A percentile compares a stretch with the other conserved stretches of the same genome.
Conservation (phyloP, 257 asterid genomes). For the Fraxinus pennsylvanica region DNA sequence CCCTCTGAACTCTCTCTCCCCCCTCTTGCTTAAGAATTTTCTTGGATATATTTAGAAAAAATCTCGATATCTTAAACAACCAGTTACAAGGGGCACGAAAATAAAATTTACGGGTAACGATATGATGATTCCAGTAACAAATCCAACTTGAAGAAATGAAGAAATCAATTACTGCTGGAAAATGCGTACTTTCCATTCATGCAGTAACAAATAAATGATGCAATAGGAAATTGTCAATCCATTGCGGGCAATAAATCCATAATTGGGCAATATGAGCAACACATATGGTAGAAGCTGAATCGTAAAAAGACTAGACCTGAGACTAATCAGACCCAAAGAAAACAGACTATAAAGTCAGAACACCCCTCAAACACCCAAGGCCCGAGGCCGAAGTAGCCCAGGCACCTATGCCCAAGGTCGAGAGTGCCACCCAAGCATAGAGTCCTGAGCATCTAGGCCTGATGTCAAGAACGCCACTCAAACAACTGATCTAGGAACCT, state of each 20-base stretch:
- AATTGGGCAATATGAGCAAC: background rate
- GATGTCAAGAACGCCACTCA: background rate
- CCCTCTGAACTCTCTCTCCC: too few species aligned
- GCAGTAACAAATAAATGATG: background rate
- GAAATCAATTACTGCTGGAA: background rate
- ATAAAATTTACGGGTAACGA: background rate
- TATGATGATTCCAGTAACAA: background rate
- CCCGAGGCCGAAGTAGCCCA: background rate
- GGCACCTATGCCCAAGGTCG: background rate
- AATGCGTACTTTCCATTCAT: background rate
- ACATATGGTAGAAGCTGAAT: background rate
- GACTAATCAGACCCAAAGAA: background rate
- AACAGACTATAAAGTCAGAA: background rate
- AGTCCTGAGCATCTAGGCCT: background rate
- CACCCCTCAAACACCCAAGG: background rate
- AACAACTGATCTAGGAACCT: background rate
- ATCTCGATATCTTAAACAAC: too few species aligned
- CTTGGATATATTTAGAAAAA: too few species aligned
- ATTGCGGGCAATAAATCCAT: background rate
- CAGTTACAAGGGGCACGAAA: too few species aligned
- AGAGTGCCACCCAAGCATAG: background rate
- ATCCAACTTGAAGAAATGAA: background rate
- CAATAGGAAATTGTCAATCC: background rate
- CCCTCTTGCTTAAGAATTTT: too few species aligned
- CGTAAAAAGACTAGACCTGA: background rate